Evolutionary conservation across 768 basidiomycete genomes (phyloP).

Genomic region (Asterophora lycoperdoides): DNA sequence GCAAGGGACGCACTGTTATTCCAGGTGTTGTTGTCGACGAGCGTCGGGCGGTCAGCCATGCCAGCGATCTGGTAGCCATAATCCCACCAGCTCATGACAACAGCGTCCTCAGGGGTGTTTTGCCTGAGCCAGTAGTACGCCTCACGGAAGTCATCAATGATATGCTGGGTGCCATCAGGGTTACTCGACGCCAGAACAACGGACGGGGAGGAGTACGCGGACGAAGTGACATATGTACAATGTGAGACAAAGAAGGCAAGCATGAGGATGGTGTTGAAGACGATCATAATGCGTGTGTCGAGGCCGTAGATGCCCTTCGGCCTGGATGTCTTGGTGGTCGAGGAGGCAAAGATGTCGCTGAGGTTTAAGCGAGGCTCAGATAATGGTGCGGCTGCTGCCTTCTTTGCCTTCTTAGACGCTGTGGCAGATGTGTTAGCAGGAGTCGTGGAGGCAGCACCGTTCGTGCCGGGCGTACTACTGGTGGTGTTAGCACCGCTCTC

Average conservation of each 20-base stretch:
- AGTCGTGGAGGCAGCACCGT: conserved; percentile 8
- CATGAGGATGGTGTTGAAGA: conserved; percentile 72
- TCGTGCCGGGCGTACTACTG: neutral
- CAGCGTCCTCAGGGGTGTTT: conserved; percentile 88
- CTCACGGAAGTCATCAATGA: conserved; percentile 99
- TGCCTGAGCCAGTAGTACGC: conserved; percentile 98
- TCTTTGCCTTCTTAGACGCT: conserved; percentile 59
- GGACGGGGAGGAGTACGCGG: conserved; percentile 95
- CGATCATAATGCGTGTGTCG: conserved; percentile 74
- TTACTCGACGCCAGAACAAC: conserved; percentile 84
- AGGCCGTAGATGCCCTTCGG: conserved; percentile 74
- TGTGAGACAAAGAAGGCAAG: conserved; percentile 91
- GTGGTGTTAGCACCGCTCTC: conserved; percentile 21
- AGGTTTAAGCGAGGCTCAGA: conserved; percentile 26
- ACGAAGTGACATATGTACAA: conserved; percentile 94
- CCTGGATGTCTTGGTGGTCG: conserved; percentile 25
- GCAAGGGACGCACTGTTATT: conserved; percentile 81
- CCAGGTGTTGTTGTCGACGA: conserved; percentile 99
- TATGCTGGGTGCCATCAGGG: conserved; percentile 83
- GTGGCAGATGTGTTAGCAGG: conserved; percentile 25
- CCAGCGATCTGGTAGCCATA: conserved; percentile 99
- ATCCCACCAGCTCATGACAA: conserved; percentile 99
- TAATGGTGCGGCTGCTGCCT: conserved; percentile 33
- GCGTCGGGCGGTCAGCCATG: conserved; percentile 93
- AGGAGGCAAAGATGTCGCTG: conserved; percentile 39